A percentile compares a stretch with the other conserved stretches of the same genome.
Conservation (phyloP, 176 grass and related monocot genomes). For the Avena insularis region DNA sequence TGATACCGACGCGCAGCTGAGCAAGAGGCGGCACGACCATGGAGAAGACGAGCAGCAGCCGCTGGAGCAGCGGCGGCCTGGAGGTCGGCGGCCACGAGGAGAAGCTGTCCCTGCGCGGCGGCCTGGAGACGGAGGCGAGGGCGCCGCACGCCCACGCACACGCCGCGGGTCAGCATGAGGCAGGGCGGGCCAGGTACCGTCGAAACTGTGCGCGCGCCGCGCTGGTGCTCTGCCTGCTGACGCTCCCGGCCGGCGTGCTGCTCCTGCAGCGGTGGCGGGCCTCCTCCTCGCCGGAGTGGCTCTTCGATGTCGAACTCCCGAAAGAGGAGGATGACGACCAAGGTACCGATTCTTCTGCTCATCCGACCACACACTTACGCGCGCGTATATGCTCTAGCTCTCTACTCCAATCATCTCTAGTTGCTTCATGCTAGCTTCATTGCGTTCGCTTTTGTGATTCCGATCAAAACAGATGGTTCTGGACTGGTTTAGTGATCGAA, state of each 20-base stretch:
- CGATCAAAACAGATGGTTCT: background rate
- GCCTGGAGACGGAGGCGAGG: constrained; percentile 38
- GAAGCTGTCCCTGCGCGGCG: constrained; percentile 33
- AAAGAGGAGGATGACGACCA: constrained; percentile 22
- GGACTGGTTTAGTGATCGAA: background rate
- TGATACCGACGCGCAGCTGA: background rate
- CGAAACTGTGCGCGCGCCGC: constrained; percentile 45
- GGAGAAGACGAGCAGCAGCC: constrained; percentile 39
- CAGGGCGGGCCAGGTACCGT: constrained; percentile 41
- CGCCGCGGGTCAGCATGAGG: constrained; percentile 34
- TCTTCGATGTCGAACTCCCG: constrained; percentile 47
- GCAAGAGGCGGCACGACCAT: background rate
- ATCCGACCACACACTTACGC: too few relatives aligned
- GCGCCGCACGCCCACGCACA: background rate
- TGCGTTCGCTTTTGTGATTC: background rate
- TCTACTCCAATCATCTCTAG: background rate
- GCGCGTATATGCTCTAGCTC: background rate
- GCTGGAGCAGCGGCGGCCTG: constrained; percentile 16
- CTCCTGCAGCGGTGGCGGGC: constrained; percentile 37
- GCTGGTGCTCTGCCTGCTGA: constrained; percentile 46
- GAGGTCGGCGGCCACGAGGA: constrained; percentile 32
- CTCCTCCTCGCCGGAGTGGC: constrained; percentile 34
- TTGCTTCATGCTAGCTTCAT: background rate
- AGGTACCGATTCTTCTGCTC: constrained; percentile 28
- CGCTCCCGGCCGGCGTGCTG: constrained; percentile 40